Evolutionary conservation across 108 stramenopile genomes (phyloP).

Genomic region (Craspedostauros australis): DNA sequence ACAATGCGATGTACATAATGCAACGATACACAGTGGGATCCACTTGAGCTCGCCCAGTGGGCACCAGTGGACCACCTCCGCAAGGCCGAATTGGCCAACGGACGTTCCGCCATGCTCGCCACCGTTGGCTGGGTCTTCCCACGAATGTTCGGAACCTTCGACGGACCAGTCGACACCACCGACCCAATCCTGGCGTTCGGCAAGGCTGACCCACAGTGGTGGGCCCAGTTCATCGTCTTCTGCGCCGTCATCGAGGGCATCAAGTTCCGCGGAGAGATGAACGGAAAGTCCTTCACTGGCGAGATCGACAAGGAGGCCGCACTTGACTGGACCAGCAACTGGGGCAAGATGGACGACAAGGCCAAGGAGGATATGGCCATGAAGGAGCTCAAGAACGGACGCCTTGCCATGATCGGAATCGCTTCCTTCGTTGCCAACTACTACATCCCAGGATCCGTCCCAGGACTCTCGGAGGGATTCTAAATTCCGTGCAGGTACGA

Average conservation of each 20-base stretch:
- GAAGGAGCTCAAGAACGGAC: constrained; percentile 92
- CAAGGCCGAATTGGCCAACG: constrained; percentile 86
- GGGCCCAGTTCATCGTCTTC: constrained; percentile 86
- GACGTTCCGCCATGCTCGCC: constrained; percentile 86
- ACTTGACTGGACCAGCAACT: constrained; percentile 79
- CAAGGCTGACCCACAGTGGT: constrained; percentile 88
- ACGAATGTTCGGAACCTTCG: constrained; percentile 69
- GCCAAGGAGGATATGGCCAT: constrained; percentile 65
- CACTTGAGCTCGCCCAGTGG: constrained; percentile 72
- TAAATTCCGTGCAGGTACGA: too few species aligned
- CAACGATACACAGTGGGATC: constrained; percentile 84
- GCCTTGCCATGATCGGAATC: constrained; percentile 92
- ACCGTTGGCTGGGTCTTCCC: constrained; percentile 81
- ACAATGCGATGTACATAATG: neutral
- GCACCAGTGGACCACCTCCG: constrained; percentile 75
- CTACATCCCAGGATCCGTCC: constrained; percentile 87
- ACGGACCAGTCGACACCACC: constrained; percentile 68
- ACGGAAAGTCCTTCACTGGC: constrained; percentile 78
- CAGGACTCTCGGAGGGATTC: constrained; percentile 18
- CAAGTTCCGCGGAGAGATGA: constrained; percentile 76
- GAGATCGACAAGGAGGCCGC: constrained; percentile 65
- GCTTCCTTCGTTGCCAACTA: constrained; percentile 78
- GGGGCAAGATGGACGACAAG: constrained; percentile 46
- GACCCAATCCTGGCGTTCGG: constrained; percentile 86
- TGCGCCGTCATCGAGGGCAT: constrained; percentile 81